Evolutionary conservation across 2,329 filamentous ascomycete species (phyloP), one percentile per base, ranked within the genome.

Genomic region (Fusarium floridanum): DNA sequence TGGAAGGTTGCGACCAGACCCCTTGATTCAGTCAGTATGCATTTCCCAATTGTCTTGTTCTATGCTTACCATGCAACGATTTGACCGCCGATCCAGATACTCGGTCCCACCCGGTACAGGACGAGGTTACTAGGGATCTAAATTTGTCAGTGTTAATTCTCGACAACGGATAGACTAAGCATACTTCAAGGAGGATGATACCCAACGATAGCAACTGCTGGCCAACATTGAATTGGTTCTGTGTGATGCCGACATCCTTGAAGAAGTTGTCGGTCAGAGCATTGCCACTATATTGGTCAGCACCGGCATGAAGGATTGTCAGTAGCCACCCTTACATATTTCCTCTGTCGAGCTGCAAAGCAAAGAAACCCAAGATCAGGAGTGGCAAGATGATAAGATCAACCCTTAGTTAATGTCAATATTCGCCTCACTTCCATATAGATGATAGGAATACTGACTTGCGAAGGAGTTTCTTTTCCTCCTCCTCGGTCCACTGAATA

Each of bases 221-320:
- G 5, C 86, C 85, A 41, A 86, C 79, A 39, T 87, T 87, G 76
- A 86, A 83, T 67, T 87, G 83, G 67, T 87, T 84, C 6, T 85
- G 85, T 4, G 81, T 84, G 70, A 88, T 84, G 8, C 81, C 78
- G 16, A 87, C 81, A 71, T 87, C 86, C 29, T 81, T 73, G 14
- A 86, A 83, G 68, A 88, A 84, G 71, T 85, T 86, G n/a, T 75
- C 73, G 16, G 85, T 86, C 22, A 86, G 75, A 9, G 85, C 85
- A 29, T 85, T 85, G 39, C 82, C 74, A 43, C 70, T 67, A 22
- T 1, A 41, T 24, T 34, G 17, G 34, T 67, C 43, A 59, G 67
- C 16, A 32, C n/a, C 8, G 11, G 17, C 11, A 14, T 27, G 16
- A 39, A 50, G 16, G 22, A 29, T 20, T 55, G 7, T 32, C 12